A percentile compares a stretch with the other conserved stretches of the same genome.
These are phyloP conservation scores for Phytopythium mirpurense DNA, from an alignment of 352 stramenopile genomes.

Conservation along the genomic window DNA sequence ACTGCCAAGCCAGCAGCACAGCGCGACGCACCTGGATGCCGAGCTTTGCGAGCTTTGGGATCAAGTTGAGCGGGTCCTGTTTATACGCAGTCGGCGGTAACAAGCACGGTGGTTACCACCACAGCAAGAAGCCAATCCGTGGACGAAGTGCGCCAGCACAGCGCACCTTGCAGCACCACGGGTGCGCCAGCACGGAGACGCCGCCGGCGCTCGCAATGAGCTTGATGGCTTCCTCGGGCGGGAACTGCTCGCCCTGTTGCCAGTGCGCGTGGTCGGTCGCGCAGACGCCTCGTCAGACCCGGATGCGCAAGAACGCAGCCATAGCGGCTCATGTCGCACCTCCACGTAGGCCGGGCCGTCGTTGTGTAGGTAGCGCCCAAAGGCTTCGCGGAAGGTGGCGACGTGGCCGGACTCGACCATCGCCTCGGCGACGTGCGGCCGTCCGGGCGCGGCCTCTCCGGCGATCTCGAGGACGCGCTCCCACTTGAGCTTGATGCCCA, in stretches of 20 bases:
- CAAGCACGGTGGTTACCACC: not conserved
- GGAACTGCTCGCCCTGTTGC: slow-evolving; percentile 68
- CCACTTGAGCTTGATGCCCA: slow-evolving; percentile 82
- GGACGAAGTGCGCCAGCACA: not conserved
- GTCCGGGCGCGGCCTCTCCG: slow-evolving; percentile 70
- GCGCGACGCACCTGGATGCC: slow-evolving; percentile 54
- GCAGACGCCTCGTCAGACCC: not conserved
- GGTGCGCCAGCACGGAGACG: slow-evolving; percentile 79
- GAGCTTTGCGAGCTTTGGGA: slow-evolving; percentile 64
- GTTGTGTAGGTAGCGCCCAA: slow-evolving; percentile 78
- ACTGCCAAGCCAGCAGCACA: not conserved
- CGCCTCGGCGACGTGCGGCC: slow-evolving; percentile 74
- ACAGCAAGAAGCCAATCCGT: not conserved
- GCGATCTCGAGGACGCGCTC: slow-evolving; percentile 78
- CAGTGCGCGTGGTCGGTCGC: not conserved
- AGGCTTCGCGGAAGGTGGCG: slow-evolving; percentile 72
- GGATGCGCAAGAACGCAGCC: too few species aligned
- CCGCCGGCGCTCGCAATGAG: slow-evolving; percentile 76
- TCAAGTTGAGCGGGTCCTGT: slow-evolving; percentile 59
- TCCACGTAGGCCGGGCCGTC: slow-evolving; percentile 80
- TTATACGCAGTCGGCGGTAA: not conserved
- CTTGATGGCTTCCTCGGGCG: slow-evolving; percentile 82
- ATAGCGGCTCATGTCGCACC: too few species aligned
- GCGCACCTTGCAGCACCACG: slow-evolving; percentile 79
- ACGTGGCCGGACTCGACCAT: slow-evolving; percentile 75